phyloP scores from a whole-genome alignment of 2,329 filamentous ascomycete genomes.

The Arachnopeziza araneosa region DNA sequence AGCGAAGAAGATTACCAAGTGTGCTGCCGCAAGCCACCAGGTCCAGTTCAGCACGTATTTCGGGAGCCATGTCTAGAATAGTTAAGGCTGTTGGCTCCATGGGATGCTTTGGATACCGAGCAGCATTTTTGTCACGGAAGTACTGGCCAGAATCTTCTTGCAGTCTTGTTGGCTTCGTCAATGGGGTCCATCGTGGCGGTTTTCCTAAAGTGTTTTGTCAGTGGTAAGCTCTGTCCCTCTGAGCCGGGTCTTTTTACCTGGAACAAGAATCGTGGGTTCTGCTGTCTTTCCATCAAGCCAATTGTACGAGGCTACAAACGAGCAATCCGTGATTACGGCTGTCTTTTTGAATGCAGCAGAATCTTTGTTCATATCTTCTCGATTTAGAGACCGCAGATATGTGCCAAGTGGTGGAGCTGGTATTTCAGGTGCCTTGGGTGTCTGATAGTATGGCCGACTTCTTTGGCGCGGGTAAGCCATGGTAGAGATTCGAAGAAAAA shows the following conservation, averaged over 20 bases:
- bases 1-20: constrained; percentile 55
- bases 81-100: constrained; percentile 38
- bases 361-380: constrained; percentile 18
- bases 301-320: constrained; percentile 47
- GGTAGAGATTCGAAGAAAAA: background rate
- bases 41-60: constrained; percentile 39
- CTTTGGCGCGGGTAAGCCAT: background rate
- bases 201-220: constrained; percentile 33
- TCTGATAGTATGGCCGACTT: background rate
- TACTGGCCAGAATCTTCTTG: constrained; percentile 35
- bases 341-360: constrained; percentile 8
- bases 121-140: constrained; percentile 40
- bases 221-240: background rate
- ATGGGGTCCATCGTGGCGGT: constrained; percentile 48
- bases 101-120: constrained; percentile 35
- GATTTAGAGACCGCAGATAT: constrained; percentile 14
- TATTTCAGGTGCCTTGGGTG: background rate
- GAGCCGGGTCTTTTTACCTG: constrained; percentile 33
- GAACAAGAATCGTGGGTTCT: constrained; percentile 37
- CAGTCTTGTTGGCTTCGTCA: constrained; percentile 30
- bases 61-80: constrained; percentile 33
- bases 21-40: constrained; percentile 57
- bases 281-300: constrained; percentile 35
- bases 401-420: constrained; percentile 14
- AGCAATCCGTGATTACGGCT: constrained; percentile 32